Evolutionary conservation across 1,139 yeast species (phyloP), one percentile per base, ranked within the genome.

Genomic region (Hyphopichia buzzinii): DNA sequence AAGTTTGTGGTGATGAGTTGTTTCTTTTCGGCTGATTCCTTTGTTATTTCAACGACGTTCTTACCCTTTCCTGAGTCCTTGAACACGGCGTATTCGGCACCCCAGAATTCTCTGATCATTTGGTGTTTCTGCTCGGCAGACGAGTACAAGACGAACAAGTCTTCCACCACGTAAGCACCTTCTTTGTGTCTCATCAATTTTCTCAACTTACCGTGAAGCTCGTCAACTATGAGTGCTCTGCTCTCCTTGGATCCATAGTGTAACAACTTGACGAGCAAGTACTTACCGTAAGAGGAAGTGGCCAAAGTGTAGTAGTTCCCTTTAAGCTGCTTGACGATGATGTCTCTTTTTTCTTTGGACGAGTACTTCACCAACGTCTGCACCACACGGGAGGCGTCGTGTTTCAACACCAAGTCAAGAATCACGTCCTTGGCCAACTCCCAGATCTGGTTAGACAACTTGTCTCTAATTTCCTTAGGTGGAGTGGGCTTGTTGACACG

Each of bases 131-230:
- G 97, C 43, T 82, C 87, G 30, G 84, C 76, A 21, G 89, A 80
- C 4, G 96, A 79, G 60, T 90, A 92, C 46, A 89, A 79, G 21
- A 89, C 87, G 58, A 74, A 92, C 51, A 89, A 74, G 70, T 92
- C 98, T 65, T 92, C 97, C 46, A 90, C 90, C 28, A 92, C 97
- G 54, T 92, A 89, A n/a, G 97, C 97, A 64, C 97, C 98, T 72
- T 92, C 97, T 65, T 84, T 84, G 64, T 92, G 97, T 72, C 95
- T 82, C 94, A 92, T 89, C 46, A 92, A 73, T 62, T 88, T 90
- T 59, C 97, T 74, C 51, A 88, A 77, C 52, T 84, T 84, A 36
- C 97, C 97, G 55, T 89, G 96, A 44, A 92, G 73, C 63, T 88
- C 97, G 54, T 84, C 75, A 39, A 90, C 75, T 39, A 92, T 85